Evolutionary conservation across 148 eudicot genomes (phyloP), one percentile per base, ranked within the genome.

Genomic region (Arbutus unedo): DNA sequence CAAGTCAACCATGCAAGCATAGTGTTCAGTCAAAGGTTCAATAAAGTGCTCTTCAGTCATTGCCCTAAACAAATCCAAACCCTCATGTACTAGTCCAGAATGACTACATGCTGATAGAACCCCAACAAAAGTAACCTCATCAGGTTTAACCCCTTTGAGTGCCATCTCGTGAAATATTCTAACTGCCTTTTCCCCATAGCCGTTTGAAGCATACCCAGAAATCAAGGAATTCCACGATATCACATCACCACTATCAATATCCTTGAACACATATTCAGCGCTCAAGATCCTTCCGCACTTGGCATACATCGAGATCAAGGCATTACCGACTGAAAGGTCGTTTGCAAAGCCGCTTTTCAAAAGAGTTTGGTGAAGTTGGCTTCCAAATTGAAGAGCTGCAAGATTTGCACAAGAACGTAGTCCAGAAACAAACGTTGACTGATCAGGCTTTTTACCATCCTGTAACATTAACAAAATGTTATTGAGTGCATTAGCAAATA

Each of bases 51-150:
- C 85, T 6, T 80, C 82, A 67, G 77, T 84, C 98, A 95, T 95
- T 71, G 88, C 79, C 53, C 88, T 68, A 76, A 89, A 92, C 83
- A 90, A 90, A 25, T 86, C 79, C 83, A 77, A 82, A 66, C 94
- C 98, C 44, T 77, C 87, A 64, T 89, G 86, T 70, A 93, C 87
- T 73, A 85, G 56, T 79, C 97, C 94, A 38, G 91, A 89, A 83
- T 95, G 89, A 85, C 90, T 86, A 84, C 98, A 95, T 44, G 98
- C 98, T 75, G 94, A 89, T 49, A 95, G 83, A 47, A 93, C 84
- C 64, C 91, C 91, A 73, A 90, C 86, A 72, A 88, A 88, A 85
- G 90, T 86, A 43, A 87, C 83, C 47, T 87, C 78, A 83, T 80
- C 85, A 68, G 87, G 89, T 54, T 66, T 38, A 3, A 90, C 10